These are phyloP conservation scores for Ganoderma meredithae DNA, from an alignment of 1,284 basidiomycete species.

Conservation along the genomic window DNA sequence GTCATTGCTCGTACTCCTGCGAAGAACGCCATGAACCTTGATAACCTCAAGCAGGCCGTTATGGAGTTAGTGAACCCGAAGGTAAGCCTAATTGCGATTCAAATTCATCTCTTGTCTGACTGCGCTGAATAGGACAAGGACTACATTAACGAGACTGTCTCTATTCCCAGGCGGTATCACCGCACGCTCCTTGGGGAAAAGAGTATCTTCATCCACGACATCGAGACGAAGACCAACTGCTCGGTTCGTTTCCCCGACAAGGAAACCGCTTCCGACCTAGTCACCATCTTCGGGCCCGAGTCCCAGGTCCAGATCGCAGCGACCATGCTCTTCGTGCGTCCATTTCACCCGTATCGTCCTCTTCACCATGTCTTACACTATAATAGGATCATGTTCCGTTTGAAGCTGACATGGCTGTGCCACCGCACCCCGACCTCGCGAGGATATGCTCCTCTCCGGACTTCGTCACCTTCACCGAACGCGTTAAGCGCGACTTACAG, in stretches of 20 bases:
- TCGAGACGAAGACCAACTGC: conserved; percentile 96
- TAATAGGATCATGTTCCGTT: conserved; percentile 94
- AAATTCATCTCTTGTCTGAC: conserved; percentile 19
- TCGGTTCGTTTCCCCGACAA: conserved; percentile 95
- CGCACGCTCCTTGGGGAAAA: conserved; percentile 96
- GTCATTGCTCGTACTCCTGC: conserved; percentile 97
- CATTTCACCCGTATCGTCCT: conserved; percentile 25
- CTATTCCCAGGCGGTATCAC: conserved; percentile 94
- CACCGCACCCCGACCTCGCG: conserved; percentile 82
- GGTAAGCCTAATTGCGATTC: conserved; percentile 51
- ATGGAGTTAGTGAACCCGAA: conserved; percentile 98
- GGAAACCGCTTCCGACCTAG: conserved; percentile 90
- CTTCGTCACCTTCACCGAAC: conserved; percentile 85
- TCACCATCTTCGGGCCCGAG: conserved; percentile 96
- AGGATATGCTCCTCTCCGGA: conserved; percentile 80
- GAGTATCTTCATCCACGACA: conserved; percentile 96
- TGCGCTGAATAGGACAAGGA: conserved; percentile 82
- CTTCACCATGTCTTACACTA: conserved; percentile 27
- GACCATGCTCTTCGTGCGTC: conserved; percentile 88
- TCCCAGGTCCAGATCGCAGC: conserved; percentile 96
- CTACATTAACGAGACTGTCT: conserved; percentile 92
- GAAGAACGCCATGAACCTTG: conserved; percentile 96
- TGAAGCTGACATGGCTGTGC: conserved; percentile 94
- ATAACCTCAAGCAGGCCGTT: conserved; percentile 94
- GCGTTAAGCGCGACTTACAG: conserved; percentile 93